Evolutionary conservation across 371 early-diverging fungal genomes (phyloP).

Genomic region (Pancytospora epiphaga): DNA sequence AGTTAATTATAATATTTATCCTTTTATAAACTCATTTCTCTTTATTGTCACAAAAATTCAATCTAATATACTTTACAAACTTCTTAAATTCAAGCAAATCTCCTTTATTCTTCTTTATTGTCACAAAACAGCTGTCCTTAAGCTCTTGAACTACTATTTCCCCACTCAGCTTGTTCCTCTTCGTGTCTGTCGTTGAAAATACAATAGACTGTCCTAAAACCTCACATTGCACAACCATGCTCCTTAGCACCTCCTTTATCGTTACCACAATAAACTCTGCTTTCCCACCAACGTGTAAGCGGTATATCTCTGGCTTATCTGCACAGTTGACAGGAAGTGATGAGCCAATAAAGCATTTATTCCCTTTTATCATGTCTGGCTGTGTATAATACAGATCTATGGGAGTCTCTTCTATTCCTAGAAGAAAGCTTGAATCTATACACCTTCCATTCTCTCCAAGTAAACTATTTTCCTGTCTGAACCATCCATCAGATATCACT

Average conservation of each 20-base stretch:
- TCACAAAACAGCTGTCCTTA: constrained; percentile 27
- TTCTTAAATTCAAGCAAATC: constrained; percentile 57
- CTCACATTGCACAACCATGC: constrained; percentile 24
- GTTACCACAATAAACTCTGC: background rate
- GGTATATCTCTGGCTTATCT: constrained; percentile 19
- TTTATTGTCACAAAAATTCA: too few species aligned
- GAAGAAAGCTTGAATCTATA: background rate
- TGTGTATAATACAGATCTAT: constrained; percentile 29
- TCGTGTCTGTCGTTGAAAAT: constrained; percentile 55
- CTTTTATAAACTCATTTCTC: too few species aligned
- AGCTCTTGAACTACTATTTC: constrained; percentile 38
- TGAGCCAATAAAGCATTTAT: background rate
- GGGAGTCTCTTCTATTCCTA: background rate
- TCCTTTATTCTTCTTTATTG: constrained; percentile 50
- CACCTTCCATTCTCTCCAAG: constrained; percentile 33
- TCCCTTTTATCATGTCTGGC: constrained; percentile 19
- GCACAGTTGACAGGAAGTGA: constrained; percentile 50
- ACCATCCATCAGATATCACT: constrained; percentile 37
- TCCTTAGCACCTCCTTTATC: constrained; percentile 14
- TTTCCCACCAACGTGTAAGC: constrained; percentile 37
- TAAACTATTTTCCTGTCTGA: constrained; percentile 22
- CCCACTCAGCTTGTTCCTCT: constrained; percentile 50
- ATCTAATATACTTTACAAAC: constrained; percentile 23
- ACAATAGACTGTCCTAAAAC: constrained; percentile 12
- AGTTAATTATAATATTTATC: too few species aligned